Evolutionary conservation across 1,284 basidiomycete species (phyloP).

Genomic region (Leccinum pachyderme): DNA sequence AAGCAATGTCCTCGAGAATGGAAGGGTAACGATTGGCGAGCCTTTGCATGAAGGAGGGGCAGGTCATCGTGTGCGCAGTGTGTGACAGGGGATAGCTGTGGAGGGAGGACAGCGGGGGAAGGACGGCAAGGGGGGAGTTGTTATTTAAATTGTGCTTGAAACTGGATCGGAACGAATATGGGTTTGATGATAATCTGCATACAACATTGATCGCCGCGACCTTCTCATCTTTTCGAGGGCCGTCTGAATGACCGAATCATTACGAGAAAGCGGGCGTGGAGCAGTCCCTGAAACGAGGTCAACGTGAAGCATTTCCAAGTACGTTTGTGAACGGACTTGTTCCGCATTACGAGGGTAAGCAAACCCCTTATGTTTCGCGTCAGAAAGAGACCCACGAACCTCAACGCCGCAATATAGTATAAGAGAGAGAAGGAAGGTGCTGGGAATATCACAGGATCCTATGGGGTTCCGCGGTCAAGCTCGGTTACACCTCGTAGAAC

Average conservation of each 20-base stretch:
- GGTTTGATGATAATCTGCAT: slow-evolving; percentile 38
- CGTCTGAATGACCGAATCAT: slow-evolving; percentile 34
- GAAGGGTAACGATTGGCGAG: slow-evolving; percentile 27
- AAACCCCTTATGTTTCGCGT: slow-evolving; percentile 11
- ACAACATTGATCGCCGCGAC: slow-evolving; percentile 46
- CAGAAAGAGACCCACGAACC: background rate
- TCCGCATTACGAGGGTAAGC: slow-evolving; percentile 4
- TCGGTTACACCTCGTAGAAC: background rate
- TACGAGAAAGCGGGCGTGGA: slow-evolving; percentile 33
- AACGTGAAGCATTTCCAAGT: slow-evolving; percentile 16
- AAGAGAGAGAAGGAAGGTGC: slow-evolving; percentile 9
- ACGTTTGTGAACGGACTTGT: slow-evolving; percentile 12
- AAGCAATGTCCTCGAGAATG: slow-evolving; percentile 41
- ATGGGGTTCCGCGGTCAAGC: background rate
- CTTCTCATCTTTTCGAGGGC: slow-evolving; percentile 37
- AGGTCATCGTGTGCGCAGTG: slow-evolving; percentile 1
- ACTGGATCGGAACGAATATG: slow-evolving; percentile 35
- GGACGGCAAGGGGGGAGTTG: slow-evolving; percentile 12
- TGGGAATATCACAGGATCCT: background rate
- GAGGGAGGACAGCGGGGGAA: slow-evolving; percentile 4
- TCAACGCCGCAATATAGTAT: background rate
- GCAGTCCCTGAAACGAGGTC: slow-evolving; percentile 34
- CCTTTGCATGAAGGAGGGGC: slow-evolving; percentile 13
- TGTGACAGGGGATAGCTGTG: background rate
- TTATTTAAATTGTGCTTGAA: slow-evolving; percentile 32